These are phyloP conservation scores for Eleusine coracana DNA, from an alignment of 176 grass and related monocot genomes.

Conservation along the genomic window DNA sequence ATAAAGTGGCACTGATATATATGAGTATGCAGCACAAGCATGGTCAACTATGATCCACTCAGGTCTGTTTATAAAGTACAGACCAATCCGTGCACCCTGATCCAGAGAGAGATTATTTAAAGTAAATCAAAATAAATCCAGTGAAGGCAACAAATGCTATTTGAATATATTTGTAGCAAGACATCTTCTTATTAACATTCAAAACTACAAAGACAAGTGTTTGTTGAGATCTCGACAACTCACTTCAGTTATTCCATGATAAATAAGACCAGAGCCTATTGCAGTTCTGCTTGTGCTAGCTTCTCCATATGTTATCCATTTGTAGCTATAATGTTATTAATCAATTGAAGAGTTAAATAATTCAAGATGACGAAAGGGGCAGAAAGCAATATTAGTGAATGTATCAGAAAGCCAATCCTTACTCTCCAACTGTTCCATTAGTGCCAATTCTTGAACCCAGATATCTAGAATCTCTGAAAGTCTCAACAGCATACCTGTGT, in stretches of 20 bases:
- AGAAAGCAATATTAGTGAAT: background rate
- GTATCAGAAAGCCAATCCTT: constrained; percentile 50
- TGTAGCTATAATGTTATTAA: constrained; percentile 58
- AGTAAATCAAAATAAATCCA: background rate
- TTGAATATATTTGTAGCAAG: constrained; percentile 6
- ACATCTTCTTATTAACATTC: constrained; percentile 23
- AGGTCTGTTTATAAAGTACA: constrained; percentile 95
- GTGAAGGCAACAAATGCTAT: background rate
- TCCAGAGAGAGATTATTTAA: constrained; percentile 18
- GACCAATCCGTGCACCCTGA: constrained; percentile 86
- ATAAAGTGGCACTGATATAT: constrained; percentile 88
- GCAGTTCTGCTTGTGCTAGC: constrained; percentile 64
- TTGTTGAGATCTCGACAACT: constrained; percentile 14
- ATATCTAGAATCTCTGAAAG: constrained; percentile 77
- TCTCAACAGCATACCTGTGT: constrained; percentile 78
- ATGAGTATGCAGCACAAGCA: constrained; percentile 94
- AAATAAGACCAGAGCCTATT: constrained; percentile 83
- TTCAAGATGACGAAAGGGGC: background rate
- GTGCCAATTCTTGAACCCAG: constrained; percentile 78
- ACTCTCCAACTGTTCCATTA: constrained; percentile 92
- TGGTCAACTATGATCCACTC: constrained; percentile 97
- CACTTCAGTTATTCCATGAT: constrained; percentile 82
- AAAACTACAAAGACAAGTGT: constrained; percentile 13
- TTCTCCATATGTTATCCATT: constrained; percentile 99
- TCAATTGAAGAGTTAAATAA: constrained; percentile 10